Base-by-base conservation (phyloP, 306 rosid species). In the Casuarina glauca region DNA sequence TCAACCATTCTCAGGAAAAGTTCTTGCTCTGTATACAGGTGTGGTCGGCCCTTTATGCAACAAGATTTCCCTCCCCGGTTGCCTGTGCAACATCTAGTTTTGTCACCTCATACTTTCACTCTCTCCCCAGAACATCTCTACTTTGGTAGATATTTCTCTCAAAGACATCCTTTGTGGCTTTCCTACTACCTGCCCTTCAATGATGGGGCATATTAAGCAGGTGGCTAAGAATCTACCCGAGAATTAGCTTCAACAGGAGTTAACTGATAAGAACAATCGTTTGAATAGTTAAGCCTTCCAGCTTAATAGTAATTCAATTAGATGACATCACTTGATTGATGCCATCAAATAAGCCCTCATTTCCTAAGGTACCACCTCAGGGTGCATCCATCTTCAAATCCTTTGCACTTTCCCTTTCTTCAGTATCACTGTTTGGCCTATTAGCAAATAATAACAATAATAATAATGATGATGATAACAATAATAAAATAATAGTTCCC, bases 51-150 rank as follows among this genome's bases (percentile, higher is more conserved):
- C 62, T 81, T 54, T 81, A 52, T 17, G 42, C 32, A n/a, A 53
- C 54, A 38, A 48, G 50, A 76, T 79, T 83, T 20, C 82, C 80
- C 44, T 69, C 82, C 45, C 86, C 74, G 35, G 72, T 81, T 12
- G 85, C 81, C 38, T 61, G 70, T 13, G 78, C 81, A 1, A 82
- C 78, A 48, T 77, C 75, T 48, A 76, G 67, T 12, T 76, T 82
- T 53, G 81, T 63, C 76, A 76, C 43, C 42, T 66, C 51, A 77
- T 72, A 16, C 71, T 42, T 7, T 71, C 74, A 76, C 74, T 81
- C 78, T 62, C 73, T 80, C 69, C 35, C 50, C 11, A 72, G 51
- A 10, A 6, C 52, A 62, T 12, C 68, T 61, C 13, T 36, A 17
- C 16, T 61, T 61, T 61, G 68, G 39, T 61, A 61, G 36, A 12